A percentile compares a stretch with the other conserved stretches of the same genome.
Conservation (phyloP, 2,329 filamentous ascomycete genomes). For the Metarhizium sp. region DNA sequence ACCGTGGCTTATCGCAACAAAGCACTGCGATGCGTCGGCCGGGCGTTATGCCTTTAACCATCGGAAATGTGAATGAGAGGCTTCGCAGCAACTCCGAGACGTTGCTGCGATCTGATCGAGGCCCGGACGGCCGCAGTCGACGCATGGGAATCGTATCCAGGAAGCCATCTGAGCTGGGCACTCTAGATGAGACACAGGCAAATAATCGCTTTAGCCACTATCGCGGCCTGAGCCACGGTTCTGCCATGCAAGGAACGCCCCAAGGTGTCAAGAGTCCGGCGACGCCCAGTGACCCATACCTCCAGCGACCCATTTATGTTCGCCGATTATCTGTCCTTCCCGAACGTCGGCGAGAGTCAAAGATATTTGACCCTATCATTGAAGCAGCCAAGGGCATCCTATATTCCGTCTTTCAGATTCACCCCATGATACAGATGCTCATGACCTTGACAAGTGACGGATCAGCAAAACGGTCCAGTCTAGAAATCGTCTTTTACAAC, state of each 20-base stretch:
- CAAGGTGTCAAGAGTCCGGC: constrained; percentile 40
- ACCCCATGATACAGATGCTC: constrained; percentile 58
- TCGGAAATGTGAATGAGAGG: constrained; percentile 61
- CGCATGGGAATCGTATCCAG: constrained; percentile 57
- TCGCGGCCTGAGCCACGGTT: constrained; percentile 58
- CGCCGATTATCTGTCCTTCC: constrained; percentile 54
- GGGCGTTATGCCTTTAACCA: constrained; percentile 60
- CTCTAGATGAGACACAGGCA: constrained; percentile 52
- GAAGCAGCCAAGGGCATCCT: constrained; percentile 58
- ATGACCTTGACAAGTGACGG: constrained; percentile 53
- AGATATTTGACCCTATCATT: constrained; percentile 49
- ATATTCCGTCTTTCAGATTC: constrained; percentile 59
- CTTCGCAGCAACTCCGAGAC: constrained; percentile 57
- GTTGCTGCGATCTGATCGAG: constrained; percentile 40
- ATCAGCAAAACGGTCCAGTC: constrained; percentile 50
- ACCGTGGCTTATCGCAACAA: constrained; percentile 63
- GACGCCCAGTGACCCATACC: constrained; percentile 48
- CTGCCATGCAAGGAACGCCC: constrained; percentile 51
- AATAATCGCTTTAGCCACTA: constrained; percentile 59
- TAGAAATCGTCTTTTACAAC: constrained; percentile 60
- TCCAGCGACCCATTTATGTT: constrained; percentile 53
- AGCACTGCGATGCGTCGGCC: constrained; percentile 57
- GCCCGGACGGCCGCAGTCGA: constrained; percentile 43
- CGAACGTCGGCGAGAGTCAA: constrained; percentile 53
- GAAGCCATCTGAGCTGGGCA: constrained; percentile 50